Conservation (phyloP, 768 basidiomycete species). For the Megacollybia marginata region DNA sequence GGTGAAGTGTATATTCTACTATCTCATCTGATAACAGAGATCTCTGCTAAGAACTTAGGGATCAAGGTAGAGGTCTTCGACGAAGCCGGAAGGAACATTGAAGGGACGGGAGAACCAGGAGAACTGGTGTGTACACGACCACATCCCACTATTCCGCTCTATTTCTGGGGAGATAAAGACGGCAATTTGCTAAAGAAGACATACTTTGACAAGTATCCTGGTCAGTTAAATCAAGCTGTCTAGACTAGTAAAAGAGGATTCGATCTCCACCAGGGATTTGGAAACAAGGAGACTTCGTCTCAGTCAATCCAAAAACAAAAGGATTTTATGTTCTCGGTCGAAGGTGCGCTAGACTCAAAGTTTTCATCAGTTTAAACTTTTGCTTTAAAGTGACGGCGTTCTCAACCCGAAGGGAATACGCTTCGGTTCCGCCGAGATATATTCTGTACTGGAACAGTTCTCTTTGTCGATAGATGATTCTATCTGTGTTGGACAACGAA, state of each 20-base stretch:
- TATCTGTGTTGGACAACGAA: conserved; percentile 66
- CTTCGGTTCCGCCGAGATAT: conserved; percentile 82
- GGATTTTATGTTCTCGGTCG: conserved; percentile 58
- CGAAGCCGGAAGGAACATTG: conserved; percentile 44
- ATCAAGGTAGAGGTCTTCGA: conserved; percentile 40
- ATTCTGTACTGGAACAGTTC: conserved; percentile 58
- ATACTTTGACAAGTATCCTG: conserved; percentile 29
- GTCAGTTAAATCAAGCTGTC: no score
- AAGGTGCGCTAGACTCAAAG: conserved; percentile 27
- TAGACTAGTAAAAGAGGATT: no score
- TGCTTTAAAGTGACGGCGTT: conserved; percentile 48
- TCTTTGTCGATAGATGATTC: conserved; percentile 51
- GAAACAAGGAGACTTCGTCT: conserved; percentile 65
- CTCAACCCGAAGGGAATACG: conserved; percentile 76
- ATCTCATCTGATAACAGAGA: no score
- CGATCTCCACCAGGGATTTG: conserved; percentile 53
- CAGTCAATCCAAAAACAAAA: conserved; percentile 53
- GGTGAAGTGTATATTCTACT: no score
- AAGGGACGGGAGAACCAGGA: conserved; percentile 34
- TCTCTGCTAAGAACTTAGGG: no score
- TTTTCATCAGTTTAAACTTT: not conserved
- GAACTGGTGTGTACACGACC: conserved; percentile 64
- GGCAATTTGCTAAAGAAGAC: conserved; percentile 54
- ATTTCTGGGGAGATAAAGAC: conserved; percentile 58
- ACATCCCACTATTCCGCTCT: conserved; percentile 61